Conservation (phyloP, 2,329 filamentous ascomycete genomes). For the Alternaria atra region DNA sequence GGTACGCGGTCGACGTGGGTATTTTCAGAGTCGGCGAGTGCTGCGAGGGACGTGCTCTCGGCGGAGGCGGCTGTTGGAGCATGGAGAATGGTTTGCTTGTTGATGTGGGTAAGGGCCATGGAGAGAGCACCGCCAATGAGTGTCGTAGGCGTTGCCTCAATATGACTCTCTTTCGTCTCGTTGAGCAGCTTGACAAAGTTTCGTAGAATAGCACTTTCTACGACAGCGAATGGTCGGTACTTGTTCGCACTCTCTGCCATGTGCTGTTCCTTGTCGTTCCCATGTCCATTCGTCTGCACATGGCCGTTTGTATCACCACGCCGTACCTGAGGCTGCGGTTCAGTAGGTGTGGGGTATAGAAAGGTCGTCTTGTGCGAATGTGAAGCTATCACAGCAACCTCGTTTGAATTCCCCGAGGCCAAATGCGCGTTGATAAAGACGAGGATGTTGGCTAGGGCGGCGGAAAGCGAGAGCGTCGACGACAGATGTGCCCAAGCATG, state of each 20-base stretch:
- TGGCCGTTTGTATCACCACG: conserved; percentile 34
- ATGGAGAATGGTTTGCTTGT: conserved; percentile 73
- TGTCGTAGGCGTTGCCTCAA: conserved; percentile 76
- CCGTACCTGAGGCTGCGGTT: conserved; percentile 26
- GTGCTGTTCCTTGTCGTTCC: conserved; percentile 29
- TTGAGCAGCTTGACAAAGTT: conserved; percentile 79
- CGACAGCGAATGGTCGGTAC: conserved; percentile 87
- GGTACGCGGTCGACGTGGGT: conserved; percentile 53
- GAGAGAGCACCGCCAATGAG: conserved; percentile 92
- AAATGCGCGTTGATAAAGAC: conserved; percentile 98
- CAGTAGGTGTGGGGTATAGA: conserved; percentile 75
- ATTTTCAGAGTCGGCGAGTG: conserved; percentile 52
- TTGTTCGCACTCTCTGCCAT: conserved; percentile 74
- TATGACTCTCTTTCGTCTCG: conserved; percentile 69
- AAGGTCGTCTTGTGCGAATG: conserved; percentile 87
- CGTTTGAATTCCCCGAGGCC: conserved; percentile 91
- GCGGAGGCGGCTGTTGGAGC: conserved; percentile 52
- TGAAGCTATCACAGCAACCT: conserved; percentile 89
- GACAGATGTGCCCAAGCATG: conserved; percentile 88
- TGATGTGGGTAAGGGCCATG: conserved; percentile 87
- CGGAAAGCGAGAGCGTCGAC: conserved; percentile 78
- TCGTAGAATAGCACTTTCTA: conserved; percentile 80
- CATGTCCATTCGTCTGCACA: conserved; percentile 39
- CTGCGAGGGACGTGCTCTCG: conserved; percentile 56
- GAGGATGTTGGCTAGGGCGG: conserved; percentile 86